Percentiles rank a stretch among this genome's conserved stretches.
phyloP scores from a whole-genome alignment of 208 protist genomes.

The Acanthamoeba triangularis region DNA sequence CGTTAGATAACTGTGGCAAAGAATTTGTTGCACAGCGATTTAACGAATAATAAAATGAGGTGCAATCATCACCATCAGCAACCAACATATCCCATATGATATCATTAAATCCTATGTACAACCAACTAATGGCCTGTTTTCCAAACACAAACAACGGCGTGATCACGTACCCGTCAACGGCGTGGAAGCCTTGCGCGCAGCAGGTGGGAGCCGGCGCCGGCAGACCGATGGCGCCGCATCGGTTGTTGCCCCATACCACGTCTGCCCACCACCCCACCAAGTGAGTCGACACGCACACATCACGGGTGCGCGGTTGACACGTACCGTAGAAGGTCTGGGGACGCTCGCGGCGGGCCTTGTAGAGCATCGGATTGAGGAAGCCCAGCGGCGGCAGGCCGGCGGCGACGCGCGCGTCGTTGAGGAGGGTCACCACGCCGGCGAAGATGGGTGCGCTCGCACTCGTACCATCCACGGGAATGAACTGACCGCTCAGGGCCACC shows the following conservation, averaged over 20 bases:
- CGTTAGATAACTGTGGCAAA: background rate
- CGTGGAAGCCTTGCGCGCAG: slow-evolving; percentile 48
- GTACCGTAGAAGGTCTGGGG: slow-evolving; percentile 56
- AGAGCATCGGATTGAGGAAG: slow-evolving; percentile 52
- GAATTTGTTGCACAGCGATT: too few relatives aligned
- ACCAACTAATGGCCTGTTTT: too few relatives aligned
- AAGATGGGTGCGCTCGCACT: slow-evolving; percentile 78
- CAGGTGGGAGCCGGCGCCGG: slow-evolving; percentile 24
- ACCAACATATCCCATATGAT: background rate
- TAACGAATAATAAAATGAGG: background rate
- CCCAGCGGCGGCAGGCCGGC: slow-evolving; percentile 52
- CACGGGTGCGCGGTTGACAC: background rate
- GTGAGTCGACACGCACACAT: background rate
- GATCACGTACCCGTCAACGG: background rate
- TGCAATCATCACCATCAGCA: too few relatives aligned
- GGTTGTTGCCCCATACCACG: slow-evolving; percentile 42
- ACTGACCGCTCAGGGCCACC: slow-evolving; percentile 51
- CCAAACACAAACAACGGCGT: background rate
- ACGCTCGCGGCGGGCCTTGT: slow-evolving; percentile 46
- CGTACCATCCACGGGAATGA: slow-evolving; percentile 79
- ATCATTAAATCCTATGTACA: background rate
- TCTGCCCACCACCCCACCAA: background rate
- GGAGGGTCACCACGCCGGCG: slow-evolving; percentile 79
- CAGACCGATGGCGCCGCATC: slow-evolving; percentile 4
- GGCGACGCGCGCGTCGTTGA: slow-evolving; percentile 61